phyloP scores from a whole-genome alignment of 2,329 filamentous ascomycete genomes.

The Pleoardoris graminearum region DNA sequence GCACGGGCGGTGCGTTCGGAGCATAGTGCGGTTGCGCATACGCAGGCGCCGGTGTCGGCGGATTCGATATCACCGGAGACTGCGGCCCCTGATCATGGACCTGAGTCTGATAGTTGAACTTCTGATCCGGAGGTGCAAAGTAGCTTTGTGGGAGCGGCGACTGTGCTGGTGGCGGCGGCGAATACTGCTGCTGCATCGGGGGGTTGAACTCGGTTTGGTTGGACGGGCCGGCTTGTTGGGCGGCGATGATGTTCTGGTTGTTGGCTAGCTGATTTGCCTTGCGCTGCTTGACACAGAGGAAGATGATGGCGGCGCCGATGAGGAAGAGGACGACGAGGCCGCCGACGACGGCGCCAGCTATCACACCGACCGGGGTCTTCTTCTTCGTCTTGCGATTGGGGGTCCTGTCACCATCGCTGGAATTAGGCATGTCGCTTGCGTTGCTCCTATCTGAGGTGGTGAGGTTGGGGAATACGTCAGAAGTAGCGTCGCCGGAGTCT shows the following conservation, averaged over 20 bases:
- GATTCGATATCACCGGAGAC: constrained; percentile 24
- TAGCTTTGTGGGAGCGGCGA: constrained; percentile 14
- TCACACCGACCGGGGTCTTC: constrained; percentile 22
- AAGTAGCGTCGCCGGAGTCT: not conserved
- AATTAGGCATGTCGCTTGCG: not conserved
- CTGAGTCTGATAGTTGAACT: constrained; percentile 22
- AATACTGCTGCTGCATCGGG: constrained; percentile 11
- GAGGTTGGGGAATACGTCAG: not conserved
- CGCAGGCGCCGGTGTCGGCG: constrained; percentile 27
- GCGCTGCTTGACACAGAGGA: constrained; percentile 25
- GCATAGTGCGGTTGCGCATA: constrained; percentile 26
- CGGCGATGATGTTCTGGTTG: constrained; percentile 20
- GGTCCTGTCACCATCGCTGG: not conserved
- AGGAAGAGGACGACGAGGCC: constrained; percentile 22
- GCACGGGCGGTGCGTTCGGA: constrained; percentile 11
- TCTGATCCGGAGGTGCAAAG: constrained; percentile 18
- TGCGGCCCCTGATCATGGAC: constrained; percentile 20
- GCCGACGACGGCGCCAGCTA: constrained; percentile 27
- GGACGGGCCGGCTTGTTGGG: constrained; percentile 17
- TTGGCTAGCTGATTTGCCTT: constrained; percentile 23
- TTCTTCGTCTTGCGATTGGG: constrained; percentile 12
- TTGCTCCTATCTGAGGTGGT: constrained; percentile 1
- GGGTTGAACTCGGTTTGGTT: constrained; percentile 22
- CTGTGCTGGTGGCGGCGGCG: not conserved
- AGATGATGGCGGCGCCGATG: constrained; percentile 20